A percentile compares a stretch with the other conserved stretches of the same genome.
phyloP scores from a whole-genome alignment of 139 green algal species.

The Closterium sp. region DNA sequence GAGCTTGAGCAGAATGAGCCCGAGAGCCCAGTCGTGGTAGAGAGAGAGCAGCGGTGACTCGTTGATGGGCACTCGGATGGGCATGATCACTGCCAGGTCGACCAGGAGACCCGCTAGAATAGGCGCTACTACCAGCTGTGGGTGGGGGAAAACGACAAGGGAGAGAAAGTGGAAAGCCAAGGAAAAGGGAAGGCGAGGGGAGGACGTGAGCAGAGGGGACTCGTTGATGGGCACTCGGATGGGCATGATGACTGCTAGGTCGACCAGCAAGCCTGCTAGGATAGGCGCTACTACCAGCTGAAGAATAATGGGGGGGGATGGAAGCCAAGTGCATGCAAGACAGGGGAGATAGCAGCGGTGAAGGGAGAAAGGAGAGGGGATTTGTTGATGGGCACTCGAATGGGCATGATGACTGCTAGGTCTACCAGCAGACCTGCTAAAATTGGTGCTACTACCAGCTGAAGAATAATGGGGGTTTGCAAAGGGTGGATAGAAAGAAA shows the following conservation, averaged over 20 bases:
- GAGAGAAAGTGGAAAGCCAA: too few relatives aligned
- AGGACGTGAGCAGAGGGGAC: conserved; percentile 30
- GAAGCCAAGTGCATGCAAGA: too few relatives aligned
- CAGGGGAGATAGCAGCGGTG: conserved; percentile 55
- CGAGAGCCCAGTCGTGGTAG: conserved; percentile 60
- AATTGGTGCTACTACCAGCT: conserved; percentile 13
- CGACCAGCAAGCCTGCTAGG: conserved; percentile 26
- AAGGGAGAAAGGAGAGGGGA: conserved; percentile 49
- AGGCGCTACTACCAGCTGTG: conserved; percentile 16
- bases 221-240: conserved; percentile 49
- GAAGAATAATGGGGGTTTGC: too few relatives aligned
- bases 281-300: conserved; percentile 22
- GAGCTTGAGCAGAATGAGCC: conserved; percentile 55
- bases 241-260: conserved; percentile 48
- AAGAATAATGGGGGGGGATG: too few relatives aligned
- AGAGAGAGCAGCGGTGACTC: conserved; percentile 51
- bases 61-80: conserved; percentile 47
- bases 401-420: conserved; percentile 47
- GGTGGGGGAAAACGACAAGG: too few relatives aligned
- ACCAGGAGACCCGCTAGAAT: conserved; percentile 37
- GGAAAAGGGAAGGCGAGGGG: too few relatives aligned
- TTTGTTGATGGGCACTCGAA: conserved; percentile 48
- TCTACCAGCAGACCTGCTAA: conserved; percentile 35
- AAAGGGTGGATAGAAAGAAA: too few relatives aligned
- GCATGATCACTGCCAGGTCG: conserved; percentile 48